These are phyloP conservation scores for Trichomonascus vanleenenianus DNA, from an alignment of 805 yeast genomes.

Conservation along the genomic window DNA sequence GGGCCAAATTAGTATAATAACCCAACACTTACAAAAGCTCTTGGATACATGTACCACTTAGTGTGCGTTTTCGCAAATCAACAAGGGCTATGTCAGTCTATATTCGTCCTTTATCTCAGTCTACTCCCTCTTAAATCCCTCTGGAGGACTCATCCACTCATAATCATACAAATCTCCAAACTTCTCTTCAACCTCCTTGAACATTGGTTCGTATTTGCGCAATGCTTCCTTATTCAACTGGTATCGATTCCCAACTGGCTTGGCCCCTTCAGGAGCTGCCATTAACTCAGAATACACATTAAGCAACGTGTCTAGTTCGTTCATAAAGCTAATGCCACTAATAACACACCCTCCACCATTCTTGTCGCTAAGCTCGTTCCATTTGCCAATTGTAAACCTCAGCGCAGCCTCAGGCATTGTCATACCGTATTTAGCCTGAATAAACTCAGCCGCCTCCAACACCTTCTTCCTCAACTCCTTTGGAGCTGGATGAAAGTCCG, in stretches of 20 bases:
- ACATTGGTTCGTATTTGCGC: slow-evolving; percentile 7
- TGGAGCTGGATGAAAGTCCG: slow-evolving; percentile 73
- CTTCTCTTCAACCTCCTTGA: slow-evolving; percentile 2
- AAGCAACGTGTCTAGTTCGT: slow-evolving; percentile 10
- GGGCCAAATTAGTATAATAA: too few species aligned
- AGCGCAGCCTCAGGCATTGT: slow-evolving; percentile 80
- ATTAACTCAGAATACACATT: slow-evolving; percentile 7
- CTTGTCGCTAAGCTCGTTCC: slow-evolving; percentile 29
- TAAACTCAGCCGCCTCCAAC: slow-evolving; percentile 36
- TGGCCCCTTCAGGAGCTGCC: background rate
- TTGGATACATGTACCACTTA: too few species aligned
- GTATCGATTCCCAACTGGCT: slow-evolving; percentile 7
- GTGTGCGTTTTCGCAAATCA: too few species aligned
- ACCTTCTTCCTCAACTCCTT: slow-evolving; percentile 42
- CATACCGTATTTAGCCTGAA: slow-evolving; percentile 34
- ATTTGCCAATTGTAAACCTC: slow-evolving; percentile 58
- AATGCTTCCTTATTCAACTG: slow-evolving; percentile 4
- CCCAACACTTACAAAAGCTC: too few species aligned
- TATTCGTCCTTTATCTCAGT: too few species aligned
- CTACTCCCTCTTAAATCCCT: too few species aligned
- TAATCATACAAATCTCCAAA: slow-evolving; percentile 13
- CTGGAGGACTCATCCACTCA: slow-evolving; percentile 10
- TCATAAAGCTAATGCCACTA: slow-evolving; percentile 10
- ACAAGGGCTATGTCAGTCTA: too few species aligned
- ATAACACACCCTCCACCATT: slow-evolving; percentile 15